Percentiles rank a stretch among this genome's conserved stretches.
Conservation (phyloP, 2,329 filamentous ascomycete species). For the Penicillium sp. region DNA sequence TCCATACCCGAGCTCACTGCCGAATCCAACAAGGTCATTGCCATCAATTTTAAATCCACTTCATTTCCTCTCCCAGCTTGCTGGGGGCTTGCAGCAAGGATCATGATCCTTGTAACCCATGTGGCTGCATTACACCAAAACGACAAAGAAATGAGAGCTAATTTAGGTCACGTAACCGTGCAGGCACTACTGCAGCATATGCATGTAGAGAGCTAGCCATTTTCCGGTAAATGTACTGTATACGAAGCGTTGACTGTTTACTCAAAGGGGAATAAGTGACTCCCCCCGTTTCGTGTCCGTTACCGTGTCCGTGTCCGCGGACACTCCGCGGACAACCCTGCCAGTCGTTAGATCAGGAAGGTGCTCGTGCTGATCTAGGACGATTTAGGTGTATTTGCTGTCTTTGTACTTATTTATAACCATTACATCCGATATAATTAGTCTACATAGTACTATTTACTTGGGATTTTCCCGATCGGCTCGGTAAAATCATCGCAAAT, state of each 20-base stretch:
- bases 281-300: not conserved
- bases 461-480: not conserved
- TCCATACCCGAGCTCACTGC: not conserved
- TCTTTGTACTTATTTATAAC: not conserved
- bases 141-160: conserved; percentile 1
- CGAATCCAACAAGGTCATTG: not conserved
- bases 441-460: not conserved
- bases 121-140: not conserved
- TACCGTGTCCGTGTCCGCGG: not conserved
- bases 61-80: not conserved
- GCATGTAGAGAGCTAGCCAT: not conserved
- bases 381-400: not conserved
- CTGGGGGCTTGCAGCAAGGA: not conserved
- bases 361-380: not conserved
- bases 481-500: not conserved
- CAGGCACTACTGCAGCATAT: conserved; percentile 1
- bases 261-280: not conserved
- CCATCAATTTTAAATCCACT: not conserved
- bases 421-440: not conserved
- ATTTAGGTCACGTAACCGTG: conserved; percentile 3
- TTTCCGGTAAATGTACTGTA: not conserved
- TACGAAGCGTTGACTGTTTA: not conserved
- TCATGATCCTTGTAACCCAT: not conserved
- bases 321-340: not conserved
- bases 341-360: not conserved